A percentile compares a stretch with the other conserved stretches of the same genome.
These are phyloP conservation scores for Pichia cephalocereana DNA, from an alignment of 805 yeast species.

Conservation along the genomic window DNA sequence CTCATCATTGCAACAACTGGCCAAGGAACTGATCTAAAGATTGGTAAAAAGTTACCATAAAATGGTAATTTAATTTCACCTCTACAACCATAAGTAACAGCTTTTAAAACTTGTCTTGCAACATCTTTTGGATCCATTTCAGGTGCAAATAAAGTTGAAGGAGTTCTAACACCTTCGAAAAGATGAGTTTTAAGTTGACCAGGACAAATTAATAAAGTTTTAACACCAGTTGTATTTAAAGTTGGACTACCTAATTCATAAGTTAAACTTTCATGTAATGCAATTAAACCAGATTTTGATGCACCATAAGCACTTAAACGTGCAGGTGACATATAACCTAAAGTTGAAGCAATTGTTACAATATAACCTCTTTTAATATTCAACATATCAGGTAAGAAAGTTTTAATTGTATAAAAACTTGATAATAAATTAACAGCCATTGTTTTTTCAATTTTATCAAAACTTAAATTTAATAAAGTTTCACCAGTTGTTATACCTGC, in stretches of 20 bases:
- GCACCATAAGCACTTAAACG: constrained; percentile 79
- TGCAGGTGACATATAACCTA: constrained; percentile 83
- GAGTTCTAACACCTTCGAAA: constrained; percentile 65
- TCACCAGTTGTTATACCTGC: constrained; percentile 70
- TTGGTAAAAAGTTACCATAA: constrained; percentile 67
- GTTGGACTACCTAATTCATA: constrained; percentile 54
- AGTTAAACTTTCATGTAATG: constrained; percentile 73
- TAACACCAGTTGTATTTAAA: constrained; percentile 41
- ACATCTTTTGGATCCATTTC: constrained; percentile 61
- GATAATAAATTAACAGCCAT: constrained; percentile 64
- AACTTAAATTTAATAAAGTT: constrained; percentile 42
- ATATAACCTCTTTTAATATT: constrained; percentile 56
- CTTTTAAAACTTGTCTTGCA: constrained; percentile 47
- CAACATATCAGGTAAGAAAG: constrained; percentile 69
- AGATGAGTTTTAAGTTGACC: constrained; percentile 75
- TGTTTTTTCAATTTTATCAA: constrained; percentile 51
- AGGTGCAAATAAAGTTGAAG: constrained; percentile 72
- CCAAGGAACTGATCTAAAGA: constrained; percentile 66
- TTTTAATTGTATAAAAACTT: constrained; percentile 57
- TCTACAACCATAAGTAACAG: constrained; percentile 50
- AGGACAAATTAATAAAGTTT: constrained; percentile 72
- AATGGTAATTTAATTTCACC: constrained; percentile 69
- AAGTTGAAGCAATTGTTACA: constrained; percentile 72
- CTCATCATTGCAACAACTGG: constrained; percentile 51
- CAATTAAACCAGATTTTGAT: constrained; percentile 77